These are phyloP conservation scores for Dalechampia spathulata DNA, from an alignment of 441 rosid genomes.

Conservation along the genomic window DNA sequence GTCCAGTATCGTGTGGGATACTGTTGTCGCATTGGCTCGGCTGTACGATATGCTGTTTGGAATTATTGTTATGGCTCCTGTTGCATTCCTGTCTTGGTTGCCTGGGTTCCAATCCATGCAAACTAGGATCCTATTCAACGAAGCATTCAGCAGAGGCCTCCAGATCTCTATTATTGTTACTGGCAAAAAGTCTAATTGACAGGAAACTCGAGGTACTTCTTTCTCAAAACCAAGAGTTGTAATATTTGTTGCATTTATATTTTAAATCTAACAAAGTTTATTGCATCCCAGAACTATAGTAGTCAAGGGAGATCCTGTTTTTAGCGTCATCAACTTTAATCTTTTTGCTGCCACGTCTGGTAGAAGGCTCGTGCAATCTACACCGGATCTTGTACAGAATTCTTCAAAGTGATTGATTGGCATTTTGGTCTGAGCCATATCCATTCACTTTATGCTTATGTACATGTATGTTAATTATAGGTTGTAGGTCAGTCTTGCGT, in stretches of 20 bases:
- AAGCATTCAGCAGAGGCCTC: constrained; percentile 90
- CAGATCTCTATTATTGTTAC: constrained; percentile 71
- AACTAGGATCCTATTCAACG: constrained; percentile 85
- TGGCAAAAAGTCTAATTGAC: constrained; percentile 46
- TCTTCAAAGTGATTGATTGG: neutral
- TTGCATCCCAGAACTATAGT: neutral
- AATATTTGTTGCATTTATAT: too few relatives aligned
- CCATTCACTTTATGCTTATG: neutral
- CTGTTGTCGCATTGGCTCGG: constrained; percentile 79
- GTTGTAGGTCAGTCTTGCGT: neutral
- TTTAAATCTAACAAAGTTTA: constrained; percentile 2
- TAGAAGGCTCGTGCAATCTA: neutral
- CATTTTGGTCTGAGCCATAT: constrained; percentile 2
- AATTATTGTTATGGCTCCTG: constrained; percentile 69
- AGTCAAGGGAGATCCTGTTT: neutral
- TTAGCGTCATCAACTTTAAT: neutral
- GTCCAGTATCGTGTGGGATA: constrained; percentile 68
- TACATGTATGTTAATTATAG: constrained; percentile 6
- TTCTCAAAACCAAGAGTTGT: neutral
- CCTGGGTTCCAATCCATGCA: constrained; percentile 96
- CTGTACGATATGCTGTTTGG: constrained; percentile 74
- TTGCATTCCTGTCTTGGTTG: constrained; percentile 83
- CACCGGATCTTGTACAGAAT: neutral
- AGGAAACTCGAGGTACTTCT: constrained; percentile 1
- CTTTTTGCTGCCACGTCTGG: too few relatives aligned